Base-by-base conservation (phyloP, 2,329 filamentous ascomycete genomes). In the Xylariaceae sp. region DNA sequence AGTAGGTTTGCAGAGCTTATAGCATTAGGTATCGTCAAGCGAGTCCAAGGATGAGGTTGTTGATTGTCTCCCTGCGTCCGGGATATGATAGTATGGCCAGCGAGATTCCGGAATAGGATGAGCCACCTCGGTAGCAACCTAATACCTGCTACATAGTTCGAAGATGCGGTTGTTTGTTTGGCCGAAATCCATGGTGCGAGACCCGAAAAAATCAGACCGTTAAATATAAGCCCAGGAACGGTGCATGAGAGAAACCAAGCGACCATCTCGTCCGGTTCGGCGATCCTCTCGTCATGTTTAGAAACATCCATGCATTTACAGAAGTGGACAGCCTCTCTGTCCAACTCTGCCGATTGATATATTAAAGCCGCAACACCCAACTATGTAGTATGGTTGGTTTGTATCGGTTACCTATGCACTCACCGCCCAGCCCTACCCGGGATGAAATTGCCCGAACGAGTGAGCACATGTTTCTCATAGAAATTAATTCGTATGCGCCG, bases 401-500 rank as follows among this genome's bases (percentile, higher is more conserved):
- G 9, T 7, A 46, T 62, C 60, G 57, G 60, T 51, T n/a, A n/a
- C n/a, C n/a, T n/a, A n/a, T n/a, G n/a, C n/a, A 60, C 52, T 60
- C 60, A 56, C 60, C 60, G 60, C 57, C n/a, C 54, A 46, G 32
- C 32, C 32, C 32, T 37, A 37, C 32, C 32, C 32, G 32, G 32
- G 9, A 37, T 14, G 12, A 12, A 37, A 37, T 7, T 12, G 12
- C 32, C 32, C 32, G 32, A 14, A 37, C 32, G 32, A 3, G 9
- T 37, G 14, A 16, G 7, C 14, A 37, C 6, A 12, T 37, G 14
- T 16, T 37, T 3, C 32, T 12, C 32, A 37, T 37, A 57, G 54
- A 62, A 60, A 21, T 40, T 58, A n/a, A n/a, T n/a, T n/a, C n/a
- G n/a, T n/a, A n/a, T n/a, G n/a, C 60, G 60, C 56, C 32, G 60